These are phyloP conservation scores for Corylus heterophylla DNA, from an alignment of 306 rosid genomes.

Conservation along the genomic window DNA sequence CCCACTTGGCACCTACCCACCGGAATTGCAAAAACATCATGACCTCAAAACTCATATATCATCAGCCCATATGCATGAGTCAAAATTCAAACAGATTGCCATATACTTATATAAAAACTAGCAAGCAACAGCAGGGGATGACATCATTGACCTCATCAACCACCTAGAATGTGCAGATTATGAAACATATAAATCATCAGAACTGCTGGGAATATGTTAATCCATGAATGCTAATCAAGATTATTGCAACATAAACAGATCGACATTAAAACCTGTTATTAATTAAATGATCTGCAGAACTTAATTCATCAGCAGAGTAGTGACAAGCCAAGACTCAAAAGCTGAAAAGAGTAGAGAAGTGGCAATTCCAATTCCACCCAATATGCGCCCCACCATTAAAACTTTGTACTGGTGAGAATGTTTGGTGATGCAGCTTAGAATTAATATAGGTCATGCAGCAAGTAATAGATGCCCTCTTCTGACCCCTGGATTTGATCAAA, in stretches of 20 bases:
- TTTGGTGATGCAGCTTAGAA: slow-evolving; percentile 88
- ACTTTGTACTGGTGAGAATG: slow-evolving; percentile 92
- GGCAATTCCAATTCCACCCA: slow-evolving; percentile 78
- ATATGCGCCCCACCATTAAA: slow-evolving; percentile 87
- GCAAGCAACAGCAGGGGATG: neutral
- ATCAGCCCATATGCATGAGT: neutral
- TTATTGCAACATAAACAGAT: neutral
- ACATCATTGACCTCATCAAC: neutral
- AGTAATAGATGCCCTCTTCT: slow-evolving; percentile 93
- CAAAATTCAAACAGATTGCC: neutral
- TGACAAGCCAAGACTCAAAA: slow-evolving; percentile 91
- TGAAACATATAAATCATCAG: neutral
- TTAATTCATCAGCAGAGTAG: no score
- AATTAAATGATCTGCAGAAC: neutral
- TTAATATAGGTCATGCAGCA: slow-evolving; percentile 78
- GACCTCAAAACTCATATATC: neutral
- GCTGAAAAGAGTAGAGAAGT: slow-evolving; percentile 93
- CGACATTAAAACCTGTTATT: neutral
- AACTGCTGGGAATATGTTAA: neutral
- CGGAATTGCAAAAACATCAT: neutral
- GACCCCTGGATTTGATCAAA: slow-evolving; percentile 58
- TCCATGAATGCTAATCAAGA: slow-evolving; percentile 1
- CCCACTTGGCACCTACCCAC: neutral
- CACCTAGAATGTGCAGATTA: neutral
- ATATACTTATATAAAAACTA: neutral